These are phyloP conservation scores for Oryza coarctata DNA, from an alignment of 176 grass and related monocot genomes.

Conservation along the genomic window DNA sequence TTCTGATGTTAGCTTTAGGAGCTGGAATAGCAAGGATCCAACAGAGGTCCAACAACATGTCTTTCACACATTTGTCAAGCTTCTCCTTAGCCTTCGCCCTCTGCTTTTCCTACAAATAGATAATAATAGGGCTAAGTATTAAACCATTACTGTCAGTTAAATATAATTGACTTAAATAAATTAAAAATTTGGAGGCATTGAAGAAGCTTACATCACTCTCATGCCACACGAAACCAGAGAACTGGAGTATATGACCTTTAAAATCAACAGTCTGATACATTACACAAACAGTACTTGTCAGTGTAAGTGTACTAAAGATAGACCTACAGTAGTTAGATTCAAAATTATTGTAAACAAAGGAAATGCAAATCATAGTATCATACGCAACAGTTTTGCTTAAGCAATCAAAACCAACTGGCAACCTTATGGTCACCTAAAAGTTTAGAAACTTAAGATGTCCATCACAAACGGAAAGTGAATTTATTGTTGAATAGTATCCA, in stretches of 20 bases:
- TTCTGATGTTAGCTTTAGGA: slow-evolving; percentile 71
- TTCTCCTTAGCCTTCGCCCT: slow-evolving; percentile 96
- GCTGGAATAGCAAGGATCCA: slow-evolving; percentile 77
- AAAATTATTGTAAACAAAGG: slow-evolving; percentile 11
- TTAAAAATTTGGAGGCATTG: neutral
- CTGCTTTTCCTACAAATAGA: slow-evolving; percentile 83
- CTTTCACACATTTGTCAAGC: slow-evolving; percentile 95
- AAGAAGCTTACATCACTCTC: slow-evolving; percentile 67
- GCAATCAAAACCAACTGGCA: slow-evolving; percentile 22
- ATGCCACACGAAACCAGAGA: slow-evolving; percentile 79
- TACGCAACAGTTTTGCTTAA: slow-evolving; percentile 4
- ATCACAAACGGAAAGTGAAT: slow-evolving; percentile 26
- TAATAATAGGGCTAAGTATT: slow-evolving; percentile 29
- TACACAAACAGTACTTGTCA: slow-evolving; percentile 18
- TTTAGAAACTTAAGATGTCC: slow-evolving; percentile 10
- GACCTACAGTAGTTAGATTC: slow-evolving; percentile 13
- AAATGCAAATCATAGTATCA: slow-evolving; percentile 12
- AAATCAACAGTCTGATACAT: slow-evolving; percentile 59
- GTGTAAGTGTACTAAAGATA: neutral
- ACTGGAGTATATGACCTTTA: slow-evolving; percentile 72
- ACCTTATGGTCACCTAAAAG: slow-evolving; percentile 16
- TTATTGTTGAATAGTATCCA: slow-evolving; percentile 10
- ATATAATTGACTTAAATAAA: neutral
- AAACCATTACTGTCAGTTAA: slow-evolving; percentile 20
- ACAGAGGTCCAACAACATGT: slow-evolving; percentile 74